These are phyloP conservation scores for Stemphylium lycopersici DNA, from an alignment of 2,329 filamentous ascomycete species.

Conservation along the genomic window DNA sequence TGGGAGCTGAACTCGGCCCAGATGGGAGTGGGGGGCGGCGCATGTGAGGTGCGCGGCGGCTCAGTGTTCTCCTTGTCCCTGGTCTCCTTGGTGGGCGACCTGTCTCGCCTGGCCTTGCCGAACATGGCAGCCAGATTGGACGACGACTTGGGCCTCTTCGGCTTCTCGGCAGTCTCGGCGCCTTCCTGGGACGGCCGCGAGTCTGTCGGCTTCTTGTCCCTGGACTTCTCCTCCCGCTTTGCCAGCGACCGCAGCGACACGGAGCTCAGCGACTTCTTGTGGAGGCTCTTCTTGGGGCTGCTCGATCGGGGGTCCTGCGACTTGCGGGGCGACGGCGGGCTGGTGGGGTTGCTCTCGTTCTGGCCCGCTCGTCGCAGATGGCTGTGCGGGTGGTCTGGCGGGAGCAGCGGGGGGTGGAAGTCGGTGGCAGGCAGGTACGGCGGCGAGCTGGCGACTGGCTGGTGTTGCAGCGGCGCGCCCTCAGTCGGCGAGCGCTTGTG, in stretches of 20 bases:
- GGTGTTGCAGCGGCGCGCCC: conserved; percentile 37
- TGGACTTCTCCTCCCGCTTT: conserved; percentile 45
- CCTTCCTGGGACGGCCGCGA: conserved; percentile 36
- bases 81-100: conserved; percentile 49
- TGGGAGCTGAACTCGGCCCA: conserved; percentile 74
- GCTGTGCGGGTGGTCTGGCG: conserved; percentile 57
- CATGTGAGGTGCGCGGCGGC: conserved; percentile 60
- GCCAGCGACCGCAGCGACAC: conserved; percentile 60
- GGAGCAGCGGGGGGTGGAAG: conserved; percentile 52
- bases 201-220: conserved; percentile 41
- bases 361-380: conserved; percentile 35
- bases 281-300: conserved; percentile 47
- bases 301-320: conserved; percentile 44
- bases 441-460: conserved; percentile 20
- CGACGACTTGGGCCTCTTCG: conserved; percentile 79
- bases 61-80: conserved; percentile 85
- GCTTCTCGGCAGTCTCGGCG: conserved; percentile 46
- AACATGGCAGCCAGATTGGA: conserved; percentile 81
- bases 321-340: conserved; percentile 46
- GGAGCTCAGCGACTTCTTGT: conserved; percentile 62
- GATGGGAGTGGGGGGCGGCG: conserved; percentile 68
- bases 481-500: conserved; percentile 57
- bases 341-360: conserved; percentile 47
- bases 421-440: conserved; percentile 36
- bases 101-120: conserved; percentile 71